Percentiles rank a stretch among this genome's conserved stretches.
phyloP scores from a whole-genome alignment of 1,284 basidiomycete genomes.

The Sanghuangporus sanghuang region DNA sequence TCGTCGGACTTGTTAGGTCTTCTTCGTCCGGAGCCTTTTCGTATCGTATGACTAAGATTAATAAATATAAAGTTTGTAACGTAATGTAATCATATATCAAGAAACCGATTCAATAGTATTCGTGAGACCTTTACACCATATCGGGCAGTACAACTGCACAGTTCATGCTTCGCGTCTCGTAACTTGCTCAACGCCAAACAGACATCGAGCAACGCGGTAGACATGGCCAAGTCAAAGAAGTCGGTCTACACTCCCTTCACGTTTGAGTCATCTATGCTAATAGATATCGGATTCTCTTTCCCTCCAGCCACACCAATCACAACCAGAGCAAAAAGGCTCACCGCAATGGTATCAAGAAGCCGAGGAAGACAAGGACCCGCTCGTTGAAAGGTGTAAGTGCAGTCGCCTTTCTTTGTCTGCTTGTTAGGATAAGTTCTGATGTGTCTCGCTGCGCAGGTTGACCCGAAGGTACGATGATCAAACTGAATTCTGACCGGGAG shows the following conservation, averaged over 20 bases:
- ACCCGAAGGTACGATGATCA: conserved; percentile 63
- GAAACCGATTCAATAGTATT: not conserved
- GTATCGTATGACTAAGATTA: not conserved
- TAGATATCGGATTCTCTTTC: not conserved
- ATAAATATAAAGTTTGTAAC: not conserved
- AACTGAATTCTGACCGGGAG: not conserved
- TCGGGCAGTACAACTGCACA: conserved; percentile 7
- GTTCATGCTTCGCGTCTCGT: not conserved
- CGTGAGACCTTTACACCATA: not conserved
- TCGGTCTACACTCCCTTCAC: conserved; percentile 15
- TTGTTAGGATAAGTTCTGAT: not conserved
- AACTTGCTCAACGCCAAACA: not conserved
- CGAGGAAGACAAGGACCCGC: conserved; percentile 70
- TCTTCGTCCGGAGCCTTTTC: not conserved
- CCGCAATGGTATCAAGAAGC: conserved; percentile 93
- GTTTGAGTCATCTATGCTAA: not conserved
- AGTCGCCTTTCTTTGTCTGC: conserved; percentile 9
- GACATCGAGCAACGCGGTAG: conserved; percentile 2
- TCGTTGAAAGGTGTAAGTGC: conserved; percentile 87
- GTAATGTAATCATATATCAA: too few relatives aligned
- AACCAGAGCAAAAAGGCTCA: conserved; percentile 96
- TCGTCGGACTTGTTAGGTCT: not conserved
- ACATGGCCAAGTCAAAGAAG: conserved; percentile 54
- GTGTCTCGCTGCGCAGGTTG: conserved; percentile 50
- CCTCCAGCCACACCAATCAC: conserved; percentile 77